Base-by-base conservation (phyloP, 2,329 filamentous ascomycete species). In the Lachnellula occidentalis region DNA sequence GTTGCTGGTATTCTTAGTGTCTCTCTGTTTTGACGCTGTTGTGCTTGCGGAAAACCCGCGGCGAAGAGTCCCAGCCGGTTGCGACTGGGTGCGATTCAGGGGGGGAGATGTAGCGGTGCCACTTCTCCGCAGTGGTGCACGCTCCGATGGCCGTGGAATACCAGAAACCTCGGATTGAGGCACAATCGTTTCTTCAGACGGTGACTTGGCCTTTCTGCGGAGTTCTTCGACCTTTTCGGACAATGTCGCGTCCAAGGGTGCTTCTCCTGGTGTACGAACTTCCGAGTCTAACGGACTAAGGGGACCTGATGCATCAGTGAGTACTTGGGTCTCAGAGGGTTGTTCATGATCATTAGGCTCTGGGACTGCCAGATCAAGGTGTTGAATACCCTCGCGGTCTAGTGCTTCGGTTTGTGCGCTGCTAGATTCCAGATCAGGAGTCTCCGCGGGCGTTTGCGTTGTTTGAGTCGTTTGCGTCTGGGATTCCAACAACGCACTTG, bases 291-390 rank as follows among this genome's bases (percentile, higher is more conserved):
- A 21, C 17, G 51, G 58, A 21, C 50, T 55, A 9, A 34, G 19
- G 2, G 55, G 43, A 15, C 43, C 48, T 6, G 57, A 55, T 5
- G 43, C 21, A 39, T 61, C 53, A 17, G 58, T 34, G 5, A 59
- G 42, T 12, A 34, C 37, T 11, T 55, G 53, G 17, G 46, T 55
- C n/a, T 60, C 58, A 12, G 49, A 19, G 36, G 47, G 11, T 21
- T 58, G 37, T 11, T 47, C 36, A n/a, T 43, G 11, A 3, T 61
- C 60, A 34, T 42, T 37, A 21, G 54, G 48, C 15, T 55, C 60
- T 9, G 60, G 52, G 46, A 82, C 70, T 19, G 80, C 81, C 46
- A 86, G 74, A 67, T 87, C 83, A 9, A 86, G 72, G 68, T 85
- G 82, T 43, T 78, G 78, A 17, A 85, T 76, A 54, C 79, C 77